phyloP scores from a whole-genome alignment of 306 rosid species.

The Malus fusca region DNA sequence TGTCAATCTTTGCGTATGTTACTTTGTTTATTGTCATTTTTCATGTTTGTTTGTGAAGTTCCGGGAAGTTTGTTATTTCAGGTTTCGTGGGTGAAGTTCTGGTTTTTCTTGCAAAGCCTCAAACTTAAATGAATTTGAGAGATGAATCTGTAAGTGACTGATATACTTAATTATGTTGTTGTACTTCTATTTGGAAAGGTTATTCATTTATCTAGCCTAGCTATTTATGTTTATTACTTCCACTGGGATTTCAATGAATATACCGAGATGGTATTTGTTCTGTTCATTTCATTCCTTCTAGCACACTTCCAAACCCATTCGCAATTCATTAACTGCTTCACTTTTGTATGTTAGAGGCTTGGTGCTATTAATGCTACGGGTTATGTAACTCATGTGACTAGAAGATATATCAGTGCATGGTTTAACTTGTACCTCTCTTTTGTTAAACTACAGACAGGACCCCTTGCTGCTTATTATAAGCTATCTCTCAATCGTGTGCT shows the following conservation, averaged over 20 bases:
- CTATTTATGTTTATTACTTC: neutral
- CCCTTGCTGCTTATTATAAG: slow-evolving; percentile 91
- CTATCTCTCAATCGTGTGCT: slow-evolving; percentile 89
- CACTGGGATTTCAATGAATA: neutral
- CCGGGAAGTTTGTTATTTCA: slow-evolving; percentile 22
- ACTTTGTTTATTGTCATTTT: neutral
- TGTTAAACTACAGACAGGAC: slow-evolving; percentile 59
- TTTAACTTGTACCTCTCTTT: neutral
- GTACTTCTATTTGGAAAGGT: neutral
- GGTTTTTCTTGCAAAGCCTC: slow-evolving; percentile 89
- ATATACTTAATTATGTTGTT: neutral
- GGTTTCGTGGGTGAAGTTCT: slow-evolving; percentile 76
- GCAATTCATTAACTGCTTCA: neutral
- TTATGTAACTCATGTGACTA: neutral
- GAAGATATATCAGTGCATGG: neutral
- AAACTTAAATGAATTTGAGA: slow-evolving; percentile 89
- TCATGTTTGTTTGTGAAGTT: neutral
- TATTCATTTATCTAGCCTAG: neutral
- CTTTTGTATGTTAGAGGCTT: neutral
- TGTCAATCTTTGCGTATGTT: neutral
- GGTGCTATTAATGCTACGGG: neutral
- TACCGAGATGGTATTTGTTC: neutral
- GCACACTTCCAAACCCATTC: neutral
- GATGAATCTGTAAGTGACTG: slow-evolving; percentile 82
- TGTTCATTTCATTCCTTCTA: neutral